Percentiles rank a stretch among this genome's conserved stretches.
phyloP scores from a whole-genome alignment of 305 asterid genomes.

The Rubia peregrina region DNA sequence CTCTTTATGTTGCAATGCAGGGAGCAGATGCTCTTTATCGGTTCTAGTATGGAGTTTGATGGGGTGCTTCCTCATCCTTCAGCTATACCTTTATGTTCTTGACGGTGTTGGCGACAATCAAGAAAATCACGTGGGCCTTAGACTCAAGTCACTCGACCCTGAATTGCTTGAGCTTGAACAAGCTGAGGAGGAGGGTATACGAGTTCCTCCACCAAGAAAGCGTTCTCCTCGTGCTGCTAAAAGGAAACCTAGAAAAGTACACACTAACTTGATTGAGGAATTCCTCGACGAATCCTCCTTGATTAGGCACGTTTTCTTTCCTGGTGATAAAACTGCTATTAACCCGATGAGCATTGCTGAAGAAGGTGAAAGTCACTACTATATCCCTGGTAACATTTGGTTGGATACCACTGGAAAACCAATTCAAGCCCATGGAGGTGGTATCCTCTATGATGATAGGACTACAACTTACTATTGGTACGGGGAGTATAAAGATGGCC shows the following conservation, averaged over 20 bases:
- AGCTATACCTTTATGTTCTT: constrained; percentile 38
- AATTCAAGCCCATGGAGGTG: constrained; percentile 98
- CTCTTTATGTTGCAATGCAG: constrained; percentile 68
- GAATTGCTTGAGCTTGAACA: constrained; percentile 55
- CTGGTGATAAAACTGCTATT: constrained; percentile 43
- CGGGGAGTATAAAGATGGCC: constrained; percentile 97
- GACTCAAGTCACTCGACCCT: constrained; percentile 25
- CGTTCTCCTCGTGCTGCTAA: constrained; percentile 81
- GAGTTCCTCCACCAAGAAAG: constrained; percentile 67
- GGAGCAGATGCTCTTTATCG: constrained; percentile 56
- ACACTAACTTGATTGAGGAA: constrained; percentile 65
- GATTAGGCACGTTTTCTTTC: constrained; percentile 72
- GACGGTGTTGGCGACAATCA: constrained; percentile 29
- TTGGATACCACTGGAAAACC: constrained; percentile 90
- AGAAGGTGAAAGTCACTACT: constrained; percentile 49
- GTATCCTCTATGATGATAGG: constrained; percentile 66
- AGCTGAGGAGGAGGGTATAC: constrained; percentile 79
- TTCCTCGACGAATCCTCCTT: constrained; percentile 85
- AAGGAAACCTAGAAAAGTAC: constrained; percentile 55
- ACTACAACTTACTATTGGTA: constrained; percentile 79
- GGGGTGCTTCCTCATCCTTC: constrained; percentile 58
- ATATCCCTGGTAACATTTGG: constrained; percentile 85
- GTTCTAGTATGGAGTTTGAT: constrained; percentile 50
- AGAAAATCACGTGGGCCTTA: constrained; percentile 21
- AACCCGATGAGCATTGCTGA: constrained; percentile 40